Base-by-base conservation (phyloP, 805 yeast genomes). In the Pichia occidentalis region DNA sequence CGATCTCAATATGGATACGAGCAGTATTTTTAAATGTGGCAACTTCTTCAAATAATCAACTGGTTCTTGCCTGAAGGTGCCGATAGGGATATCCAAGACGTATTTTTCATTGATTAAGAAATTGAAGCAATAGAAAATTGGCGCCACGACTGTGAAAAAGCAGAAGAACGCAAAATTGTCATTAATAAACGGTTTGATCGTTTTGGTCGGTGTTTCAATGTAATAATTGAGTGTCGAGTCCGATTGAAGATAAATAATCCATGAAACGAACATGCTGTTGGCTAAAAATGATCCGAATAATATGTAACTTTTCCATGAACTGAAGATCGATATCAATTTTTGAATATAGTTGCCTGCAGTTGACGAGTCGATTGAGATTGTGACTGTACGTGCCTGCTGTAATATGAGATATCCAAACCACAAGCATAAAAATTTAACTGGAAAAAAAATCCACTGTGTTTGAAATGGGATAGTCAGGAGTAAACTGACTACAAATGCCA, bases 41-140 rank as follows among this genome's bases (percentile, higher is more conserved):
- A 42, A 16, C 0, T 34, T 29, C 29, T 45, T 49, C 19, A 59
- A 39, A 24, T 50, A 45, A 3, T 48, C 46, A 24, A 65, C 57
- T 3, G 77, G 79, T 11, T 60, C 64, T 4, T 53, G 46, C 39
- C 68, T 59, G 32, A 57, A 58, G 10, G 63, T 57, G 7, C 73
- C 72, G 40, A 63, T 64, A 32, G 57, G 50, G 54, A 80, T 71
- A 2, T 58, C 53, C 28, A 82, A 59, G 41, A 73, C 66, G 54
- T 77, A 77, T 44, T 75, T 62, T 52, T 78, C 81, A 40, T 73
- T 67, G 0, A 71, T 47, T 11, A 72, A 47, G 50, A 72, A 80
- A 43, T 72, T 77, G 2, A 64, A 34, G 7, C 77, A 50, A 53
- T 80, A 82, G 7, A 65, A 24, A 0, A 65, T 23, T 0, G 76